phyloP scores from a whole-genome alignment of 192 early-diverging fungal species.

The Mortierella antarctica region DNA sequence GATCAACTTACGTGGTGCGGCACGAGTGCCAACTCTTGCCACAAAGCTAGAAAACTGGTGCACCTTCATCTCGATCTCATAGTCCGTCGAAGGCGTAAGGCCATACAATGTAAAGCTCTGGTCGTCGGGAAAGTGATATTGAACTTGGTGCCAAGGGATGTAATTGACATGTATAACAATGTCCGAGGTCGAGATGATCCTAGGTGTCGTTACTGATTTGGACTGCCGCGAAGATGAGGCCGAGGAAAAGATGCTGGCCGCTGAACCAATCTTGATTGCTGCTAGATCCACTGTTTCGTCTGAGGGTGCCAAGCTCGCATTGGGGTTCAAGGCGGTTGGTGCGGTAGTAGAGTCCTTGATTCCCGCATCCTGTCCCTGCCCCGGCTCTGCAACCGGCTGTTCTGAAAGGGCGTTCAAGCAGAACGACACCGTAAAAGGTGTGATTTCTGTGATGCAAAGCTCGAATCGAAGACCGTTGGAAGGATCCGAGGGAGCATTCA shows the following conservation, averaged over 20 bases:
- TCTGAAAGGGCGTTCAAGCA: conserved; percentile 47
- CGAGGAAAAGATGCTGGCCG: conserved; percentile 8
- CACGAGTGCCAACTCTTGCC: conserved; percentile 42
- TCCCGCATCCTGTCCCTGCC: conserved; percentile 3
- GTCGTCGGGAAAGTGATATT: conserved; percentile 50
- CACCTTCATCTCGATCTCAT: conserved; percentile 53
- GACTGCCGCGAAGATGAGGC: conserved; percentile 8
- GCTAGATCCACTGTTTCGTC: conserved; percentile 38
- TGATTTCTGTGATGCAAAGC: conserved; percentile 49
- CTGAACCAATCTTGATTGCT: conserved; percentile 40
- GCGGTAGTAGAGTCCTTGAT: not conserved
- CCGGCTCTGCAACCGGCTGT: not conserved
- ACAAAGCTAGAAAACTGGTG: conserved; percentile 52
- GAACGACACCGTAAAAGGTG: conserved; percentile 46
- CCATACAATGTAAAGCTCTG: conserved; percentile 48
- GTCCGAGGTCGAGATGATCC: conserved; percentile 50
- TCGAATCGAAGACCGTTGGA: conserved; percentile 43
- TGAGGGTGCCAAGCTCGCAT: not conserved
- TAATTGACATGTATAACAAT: conserved; percentile 51
- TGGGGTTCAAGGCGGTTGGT: not conserved
- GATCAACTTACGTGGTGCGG: conserved; percentile 38
- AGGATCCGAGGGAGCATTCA: conserved; percentile 10
- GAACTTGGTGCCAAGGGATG: conserved; percentile 50
- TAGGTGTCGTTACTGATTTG: conserved; percentile 15
- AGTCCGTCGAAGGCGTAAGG: conserved; percentile 47